Evolutionary conservation across 2,329 filamentous ascomycete genomes (phyloP), one percentile per base, ranked within the genome.

Genomic region (Fusarium sp.): DNA sequence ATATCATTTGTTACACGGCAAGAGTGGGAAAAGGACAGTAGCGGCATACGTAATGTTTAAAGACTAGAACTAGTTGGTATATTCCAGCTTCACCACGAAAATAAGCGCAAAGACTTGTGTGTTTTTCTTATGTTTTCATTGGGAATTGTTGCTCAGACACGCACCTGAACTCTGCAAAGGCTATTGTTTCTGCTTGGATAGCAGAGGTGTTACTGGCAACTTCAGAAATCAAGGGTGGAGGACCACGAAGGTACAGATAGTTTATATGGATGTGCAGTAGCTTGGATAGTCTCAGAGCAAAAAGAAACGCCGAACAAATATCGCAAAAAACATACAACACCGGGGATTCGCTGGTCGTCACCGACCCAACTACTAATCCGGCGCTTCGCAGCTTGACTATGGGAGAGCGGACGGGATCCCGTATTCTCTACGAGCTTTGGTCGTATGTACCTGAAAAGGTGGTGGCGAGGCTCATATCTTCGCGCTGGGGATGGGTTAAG

Each of bases 351-450:
- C 69, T 71, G 65, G 57, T 68, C 69, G 48, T 72, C 68, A 72
- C 68, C 57, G 68, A 65, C 69, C 63, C 61, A 71, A 58, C 63
- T 71, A 71, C 67, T 71, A 71, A 67, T 71, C 69, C 69, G 66
- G 69, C 67, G 64, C 67, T 71, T 71, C 57, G 63, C 39, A 71
- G 69, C 57, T 71, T 71, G 65, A 67, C 69, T 46, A 39, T 63
- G 63, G 68, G 68, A 67, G 69, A 71, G 69, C 69, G 35, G 58
- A 68, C 67, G 68, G 63, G 63, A 72, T 71, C 69, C 67, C 52
- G 68, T 68, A 66, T 67, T 64, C 55, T 71, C 67, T 64, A 49
- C 44, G 58, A 72, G 69, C 65, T 72, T 44, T 72, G 51, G 61
- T 64, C 59, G 60, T 66, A 66, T 66, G 42, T 66, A 19, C 25